Base-by-base conservation (phyloP, 1,284 basidiomycete genomes). In the Ustilago crameri region DNA sequence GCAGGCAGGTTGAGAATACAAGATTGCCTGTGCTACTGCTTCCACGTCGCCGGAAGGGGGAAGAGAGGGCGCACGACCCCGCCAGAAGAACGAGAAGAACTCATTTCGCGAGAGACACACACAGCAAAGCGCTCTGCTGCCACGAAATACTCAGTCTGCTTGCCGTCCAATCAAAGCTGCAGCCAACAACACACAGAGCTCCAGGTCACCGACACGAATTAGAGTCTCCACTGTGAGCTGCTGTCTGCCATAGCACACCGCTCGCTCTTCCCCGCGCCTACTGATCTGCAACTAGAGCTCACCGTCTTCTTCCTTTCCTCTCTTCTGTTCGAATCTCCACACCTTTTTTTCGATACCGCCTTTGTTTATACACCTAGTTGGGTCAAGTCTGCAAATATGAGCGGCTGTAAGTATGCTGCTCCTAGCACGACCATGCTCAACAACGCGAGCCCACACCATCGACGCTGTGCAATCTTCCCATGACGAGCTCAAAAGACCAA, bases 31-130 rank as follows among this genome's bases (percentile, higher is more conserved):
- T 27, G 18, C 22, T 27, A 24, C 49, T 38, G 43, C 40, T 67
- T 67, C 64, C 64, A 67, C 64, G 64, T 67, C 64, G 64, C 64
- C 58, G 58, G 46, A 67, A 67, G 64, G 41, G n/a, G 55, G 62
- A 52, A 58, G 32, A 40, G 20, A n/a, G 30, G 38, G 48, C 61
- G 61, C 54, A 64, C 61, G 61, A 64, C 46, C 61, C 41, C 24
- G 40, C 37, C 18, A 42, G 41, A 42, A 51, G 55, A 53, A 57
- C 12, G 38, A 48, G n/a, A 30, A 41, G 15, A 47, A 35, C 14
- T 35, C 30, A 35, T 18, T 47, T 47, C 26, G 18, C 17, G 9
- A n/a, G 37, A 30, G 40, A 23, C 14, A 7, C 12, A 12, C 30
- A 5, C 30, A 30, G 30, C 30, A 45, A 24, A 22, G 43, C 20